Evolutionary conservation across 1,139 yeast genomes (phyloP), one percentile per base, ranked within the genome.

Genomic region (Hanseniaspora uvarum): DNA sequence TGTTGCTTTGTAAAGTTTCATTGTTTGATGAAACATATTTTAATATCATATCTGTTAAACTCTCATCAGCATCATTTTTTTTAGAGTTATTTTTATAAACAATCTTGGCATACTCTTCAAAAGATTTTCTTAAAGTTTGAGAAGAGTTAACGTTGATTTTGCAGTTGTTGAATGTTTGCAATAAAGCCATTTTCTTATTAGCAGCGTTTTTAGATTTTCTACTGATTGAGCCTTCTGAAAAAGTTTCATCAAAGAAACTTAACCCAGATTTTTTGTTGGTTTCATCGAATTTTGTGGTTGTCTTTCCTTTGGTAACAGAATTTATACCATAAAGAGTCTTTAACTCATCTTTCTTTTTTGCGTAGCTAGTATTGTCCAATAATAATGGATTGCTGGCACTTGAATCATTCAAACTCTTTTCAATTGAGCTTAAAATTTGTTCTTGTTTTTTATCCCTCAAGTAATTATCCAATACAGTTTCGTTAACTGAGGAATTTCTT

Each of bases 391-490:
- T 80, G 65, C 80, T 86, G 46, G 69, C 72, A 66, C 89, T 96
- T 67, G 89, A 92, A 63, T 88, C 96, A 1, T 78, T 70, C 58
- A 88, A 74, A 0, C 92, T 79, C 62, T 82, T 89, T 63, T 88
- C 96, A 61, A 92, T 87, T 1, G 96, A 83, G 28, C 84, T 76
- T 52, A 88, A 69, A 39, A 89, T 83, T 63, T 80, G 86, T 64
- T 87, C 95, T 58, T 87, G 95, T 63, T 86, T 86, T 62, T 83
- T 83, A 34, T 78, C 74, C 57, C 75, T 77, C 58, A 87, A 68
- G 61, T 79, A 81, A 45, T 71, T 72, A 59, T 82, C 88, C 41
- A 82, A 61, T 55, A 72, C 77, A 37, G 49, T 47, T 18, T 40
- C 43, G 12, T 41, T 63, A 63, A 43, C 61, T 65, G 23, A 58